phyloP scores from a whole-genome alignment of 768 basidiomycete genomes.

The Mycena haematopus region DNA sequence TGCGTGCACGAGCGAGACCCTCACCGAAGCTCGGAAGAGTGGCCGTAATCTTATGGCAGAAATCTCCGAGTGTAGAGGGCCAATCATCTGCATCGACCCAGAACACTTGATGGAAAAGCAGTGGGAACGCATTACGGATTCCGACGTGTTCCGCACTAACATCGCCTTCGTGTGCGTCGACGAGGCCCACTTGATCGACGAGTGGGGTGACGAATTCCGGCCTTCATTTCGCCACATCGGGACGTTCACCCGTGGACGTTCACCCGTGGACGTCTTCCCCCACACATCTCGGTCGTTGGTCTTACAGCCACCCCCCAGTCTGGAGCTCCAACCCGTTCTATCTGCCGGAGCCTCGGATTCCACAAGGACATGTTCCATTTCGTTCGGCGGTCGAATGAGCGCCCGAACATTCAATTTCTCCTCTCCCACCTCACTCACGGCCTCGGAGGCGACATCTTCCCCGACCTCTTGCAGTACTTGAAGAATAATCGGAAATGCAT shows the following conservation, averaged over 20 bases:
- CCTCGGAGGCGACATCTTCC: conserved; percentile 13
- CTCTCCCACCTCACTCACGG: conserved; percentile 13
- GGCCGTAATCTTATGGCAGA: conserved; percentile 2
- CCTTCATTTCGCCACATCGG: conserved; percentile 12
- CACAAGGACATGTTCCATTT: background rate
- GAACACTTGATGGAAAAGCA: background rate
- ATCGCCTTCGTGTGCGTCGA: conserved; percentile 10
- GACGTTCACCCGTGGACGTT: too few relatives aligned
- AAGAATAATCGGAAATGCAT: conserved; percentile 7
- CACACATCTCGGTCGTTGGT: conserved; percentile 10
- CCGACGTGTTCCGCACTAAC: conserved; percentile 12
- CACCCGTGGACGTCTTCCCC: conserved; percentile 13
- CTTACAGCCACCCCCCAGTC: conserved; percentile 20
- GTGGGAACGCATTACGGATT: conserved; percentile 7
- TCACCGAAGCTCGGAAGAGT: conserved; percentile 16
- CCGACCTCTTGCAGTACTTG: conserved; percentile 12
- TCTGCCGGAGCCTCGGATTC: conserved; percentile 15
- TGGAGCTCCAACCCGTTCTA: background rate
- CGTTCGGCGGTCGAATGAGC: too few relatives aligned
- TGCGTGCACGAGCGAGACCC: conserved; percentile 6
- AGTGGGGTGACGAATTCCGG: conserved; percentile 21
- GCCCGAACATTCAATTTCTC: background rate
- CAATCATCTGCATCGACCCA: background rate
- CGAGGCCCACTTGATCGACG: conserved; percentile 19
- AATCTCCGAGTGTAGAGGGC: background rate